These are phyloP conservation scores for Aspergillus campestris DNA, from an alignment of 495 filamentous ascomycete species.

Conservation along the genomic window DNA sequence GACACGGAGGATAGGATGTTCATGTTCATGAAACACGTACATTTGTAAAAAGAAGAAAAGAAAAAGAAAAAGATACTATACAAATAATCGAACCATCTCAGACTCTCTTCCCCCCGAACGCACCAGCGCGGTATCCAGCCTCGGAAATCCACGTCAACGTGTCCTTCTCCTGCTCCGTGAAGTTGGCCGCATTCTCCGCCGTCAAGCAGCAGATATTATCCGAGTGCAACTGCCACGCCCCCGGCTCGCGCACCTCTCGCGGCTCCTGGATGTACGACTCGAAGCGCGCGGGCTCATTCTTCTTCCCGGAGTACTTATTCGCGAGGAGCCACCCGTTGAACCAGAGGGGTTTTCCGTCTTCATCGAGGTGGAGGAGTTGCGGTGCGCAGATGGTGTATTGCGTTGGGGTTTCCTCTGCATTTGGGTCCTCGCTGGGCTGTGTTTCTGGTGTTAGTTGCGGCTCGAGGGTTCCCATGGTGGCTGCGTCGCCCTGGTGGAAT, in stretches of 20 bases:
- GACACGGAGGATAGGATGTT: too few species aligned
- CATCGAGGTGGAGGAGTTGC: slow-evolving; percentile 21
- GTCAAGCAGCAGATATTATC: slow-evolving; percentile 11
- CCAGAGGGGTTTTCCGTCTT: slow-evolving; percentile 16
- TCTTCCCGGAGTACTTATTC: slow-evolving; percentile 12
- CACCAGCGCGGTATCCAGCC: not conserved
- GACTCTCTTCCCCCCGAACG: not conserved
- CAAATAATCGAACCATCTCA: too few species aligned
- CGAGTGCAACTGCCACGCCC: slow-evolving; percentile 6
- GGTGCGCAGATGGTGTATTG: slow-evolving; percentile 17
- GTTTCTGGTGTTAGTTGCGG: not conserved
- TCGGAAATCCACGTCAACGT: slow-evolving; percentile 5
- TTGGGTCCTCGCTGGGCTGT: not conserved
- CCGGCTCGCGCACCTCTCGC: not conserved
- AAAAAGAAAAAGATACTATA: too few species aligned
- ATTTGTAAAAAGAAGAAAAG: too few species aligned
- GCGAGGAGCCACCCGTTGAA: slow-evolving; percentile 25
- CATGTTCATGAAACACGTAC: too few species aligned
- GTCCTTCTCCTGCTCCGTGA: slow-evolving; percentile 1
- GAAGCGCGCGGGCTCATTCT: slow-evolving; percentile 5
- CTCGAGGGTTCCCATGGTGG: slow-evolving; percentile 9
- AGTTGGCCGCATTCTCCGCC: not conserved
- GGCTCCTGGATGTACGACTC: slow-evolving; percentile 10
- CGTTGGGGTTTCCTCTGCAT: not conserved
- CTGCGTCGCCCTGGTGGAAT: slow-evolving; percentile 16